Conservation (phyloP, 768 basidiomycete genomes). For the Tulasnella sp. region DNA sequence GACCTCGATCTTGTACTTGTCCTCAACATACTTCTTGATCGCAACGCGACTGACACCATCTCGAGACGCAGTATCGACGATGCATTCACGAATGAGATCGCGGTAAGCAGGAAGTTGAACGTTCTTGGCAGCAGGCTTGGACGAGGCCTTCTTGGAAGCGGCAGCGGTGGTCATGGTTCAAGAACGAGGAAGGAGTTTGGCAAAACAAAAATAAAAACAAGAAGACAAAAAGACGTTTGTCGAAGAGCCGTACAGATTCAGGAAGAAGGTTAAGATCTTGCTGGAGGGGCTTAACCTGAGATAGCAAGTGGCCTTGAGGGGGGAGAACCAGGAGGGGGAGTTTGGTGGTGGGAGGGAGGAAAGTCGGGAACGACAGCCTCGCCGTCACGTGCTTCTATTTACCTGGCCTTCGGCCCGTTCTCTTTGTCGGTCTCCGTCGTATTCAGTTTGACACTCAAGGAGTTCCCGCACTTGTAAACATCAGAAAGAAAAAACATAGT, state of each 20-base stretch:
- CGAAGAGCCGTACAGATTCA: neutral
- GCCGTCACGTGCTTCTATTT: neutral
- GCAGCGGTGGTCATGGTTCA: neutral
- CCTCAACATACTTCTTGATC: constrained; percentile 86
- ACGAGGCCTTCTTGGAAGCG: neutral
- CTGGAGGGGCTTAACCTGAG: neutral
- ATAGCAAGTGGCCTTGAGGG: neutral
- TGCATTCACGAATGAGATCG: constrained; percentile 3
- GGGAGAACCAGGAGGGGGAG: neutral
- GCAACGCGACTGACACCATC: constrained; percentile 64
- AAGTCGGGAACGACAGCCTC: neutral
- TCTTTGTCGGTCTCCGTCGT: neutral
- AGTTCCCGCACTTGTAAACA: neutral
- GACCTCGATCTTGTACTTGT: constrained; percentile 66
- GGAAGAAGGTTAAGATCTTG: neutral
- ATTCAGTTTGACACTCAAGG: neutral
- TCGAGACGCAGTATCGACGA: constrained; percentile 30
- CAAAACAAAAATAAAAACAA: neutral
- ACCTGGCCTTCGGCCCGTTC: neutral
- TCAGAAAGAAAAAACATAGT: neutral
- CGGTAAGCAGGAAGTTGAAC: neutral
- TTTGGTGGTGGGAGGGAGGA: neutral
- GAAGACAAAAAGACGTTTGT: neutral
- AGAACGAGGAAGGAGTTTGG: neutral
- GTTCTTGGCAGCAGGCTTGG: neutral